These are phyloP conservation scores for Lumnitzera racemosa DNA, from an alignment of 345 rosid genomes.

Conservation along the genomic window DNA sequence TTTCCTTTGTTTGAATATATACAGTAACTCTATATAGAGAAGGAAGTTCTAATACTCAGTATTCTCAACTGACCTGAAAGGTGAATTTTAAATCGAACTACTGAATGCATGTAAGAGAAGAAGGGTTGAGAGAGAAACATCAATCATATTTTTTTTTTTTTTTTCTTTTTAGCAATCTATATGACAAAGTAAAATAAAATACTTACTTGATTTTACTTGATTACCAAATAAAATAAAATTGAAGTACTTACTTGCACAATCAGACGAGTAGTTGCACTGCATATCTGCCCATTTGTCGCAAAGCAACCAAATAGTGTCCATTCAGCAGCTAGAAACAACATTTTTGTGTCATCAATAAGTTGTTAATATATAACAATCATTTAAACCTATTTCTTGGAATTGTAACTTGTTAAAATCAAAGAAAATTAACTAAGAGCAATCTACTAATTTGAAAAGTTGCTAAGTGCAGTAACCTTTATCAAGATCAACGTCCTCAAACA, in stretches of 20 bases:
- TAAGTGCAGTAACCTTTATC: constrained; percentile 56
- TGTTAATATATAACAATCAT: too few species aligned
- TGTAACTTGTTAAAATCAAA: too few species aligned
- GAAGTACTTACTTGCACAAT: constrained; percentile 66
- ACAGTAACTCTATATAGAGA: too few species aligned
- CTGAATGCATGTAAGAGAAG: too few species aligned
- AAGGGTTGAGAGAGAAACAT: not conserved
- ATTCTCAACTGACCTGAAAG: too few species aligned
- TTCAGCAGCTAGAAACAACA: constrained; percentile 55
- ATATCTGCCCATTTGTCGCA: constrained; percentile 96
- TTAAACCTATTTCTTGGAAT: too few species aligned
- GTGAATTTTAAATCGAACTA: too few species aligned
- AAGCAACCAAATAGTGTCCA: constrained; percentile 89
- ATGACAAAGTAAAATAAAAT: too few species aligned
- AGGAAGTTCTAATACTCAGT: too few species aligned
- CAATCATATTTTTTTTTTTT: not conserved
- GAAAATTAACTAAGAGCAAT: too few species aligned
- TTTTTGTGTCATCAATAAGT: too few species aligned
- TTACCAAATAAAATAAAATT: constrained; percentile 39
- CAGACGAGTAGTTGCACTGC: constrained; percentile 97
- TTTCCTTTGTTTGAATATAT: too few species aligned
- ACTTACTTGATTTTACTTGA: constrained; percentile 8
- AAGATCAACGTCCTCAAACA: constrained; percentile 87
- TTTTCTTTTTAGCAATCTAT: not conserved
- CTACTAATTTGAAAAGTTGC: not conserved